phyloP scores from a whole-genome alignment of 2,329 filamentous ascomycete genomes.

The Cercospora berteroae region DNA sequence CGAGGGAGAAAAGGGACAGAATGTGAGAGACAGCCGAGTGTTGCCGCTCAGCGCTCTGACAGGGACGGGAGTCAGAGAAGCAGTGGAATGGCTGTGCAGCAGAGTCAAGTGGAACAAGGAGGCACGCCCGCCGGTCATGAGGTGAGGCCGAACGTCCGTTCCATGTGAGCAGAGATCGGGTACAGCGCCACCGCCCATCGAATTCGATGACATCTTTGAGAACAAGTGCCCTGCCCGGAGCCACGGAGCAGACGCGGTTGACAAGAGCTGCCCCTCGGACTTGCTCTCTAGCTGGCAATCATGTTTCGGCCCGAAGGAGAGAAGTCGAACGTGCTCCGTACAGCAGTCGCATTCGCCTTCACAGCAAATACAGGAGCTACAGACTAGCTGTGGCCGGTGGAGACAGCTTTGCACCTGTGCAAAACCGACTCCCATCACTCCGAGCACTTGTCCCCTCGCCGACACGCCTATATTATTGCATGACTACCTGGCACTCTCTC shows the following conservation, averaged over 20 bases:
- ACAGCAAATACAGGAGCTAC: neutral
- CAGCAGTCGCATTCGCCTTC: neutral
- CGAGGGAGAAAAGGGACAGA: conserved; percentile 84
- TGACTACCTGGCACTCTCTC: neutral
- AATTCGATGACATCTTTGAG: too few species aligned
- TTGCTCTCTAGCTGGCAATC: neutral
- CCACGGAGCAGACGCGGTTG: neutral
- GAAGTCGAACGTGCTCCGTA: neutral
- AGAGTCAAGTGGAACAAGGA: conserved; percentile 97
- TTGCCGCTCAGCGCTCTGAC: conserved; percentile 89
- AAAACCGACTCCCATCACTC: neutral
- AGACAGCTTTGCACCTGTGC: neutral
- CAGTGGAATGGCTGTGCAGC: conserved; percentile 93
- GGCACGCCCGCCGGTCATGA: conserved; percentile 85
- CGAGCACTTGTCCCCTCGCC: neutral
- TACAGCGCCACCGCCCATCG: too few species aligned
- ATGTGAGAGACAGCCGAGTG: conserved; percentile 85
- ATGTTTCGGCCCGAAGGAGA: neutral
- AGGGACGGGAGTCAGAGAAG: conserved; percentile 79
- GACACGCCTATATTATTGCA: neutral
- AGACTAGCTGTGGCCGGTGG: neutral
- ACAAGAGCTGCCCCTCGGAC: neutral
- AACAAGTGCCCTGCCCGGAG: neutral
- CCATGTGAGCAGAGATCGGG: too few species aligned
- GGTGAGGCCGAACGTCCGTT: conserved; percentile 32